Conservation (phyloP, 2,329 filamentous ascomycete species). For the Diaporthe sp. region DNA sequence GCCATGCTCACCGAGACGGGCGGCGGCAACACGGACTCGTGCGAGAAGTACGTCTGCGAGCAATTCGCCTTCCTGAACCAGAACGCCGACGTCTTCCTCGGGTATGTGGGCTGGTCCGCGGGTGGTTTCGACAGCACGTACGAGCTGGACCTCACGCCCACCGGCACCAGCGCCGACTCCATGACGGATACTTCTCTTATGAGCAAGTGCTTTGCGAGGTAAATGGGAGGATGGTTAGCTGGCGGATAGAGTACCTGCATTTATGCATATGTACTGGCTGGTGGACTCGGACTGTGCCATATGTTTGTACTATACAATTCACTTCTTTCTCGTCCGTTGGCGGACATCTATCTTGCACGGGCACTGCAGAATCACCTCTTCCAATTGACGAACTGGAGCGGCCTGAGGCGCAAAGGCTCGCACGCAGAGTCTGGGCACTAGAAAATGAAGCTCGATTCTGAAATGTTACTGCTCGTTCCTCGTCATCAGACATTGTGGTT, state of each 20-base stretch:
- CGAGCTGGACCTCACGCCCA: slow-evolving; percentile 46
- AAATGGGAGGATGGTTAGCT: not conserved
- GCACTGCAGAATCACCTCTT: too few species aligned
- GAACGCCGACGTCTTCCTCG: slow-evolving; percentile 50
- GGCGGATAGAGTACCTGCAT: not conserved
- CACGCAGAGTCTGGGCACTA: too few species aligned
- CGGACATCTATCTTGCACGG: too few species aligned
- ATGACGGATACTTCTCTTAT: slow-evolving; percentile 56
- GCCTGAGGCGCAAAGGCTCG: too few species aligned
- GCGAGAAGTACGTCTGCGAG: slow-evolving; percentile 48
- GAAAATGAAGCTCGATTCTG: too few species aligned
- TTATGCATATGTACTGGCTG: not conserved
- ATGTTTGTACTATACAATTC: not conserved
- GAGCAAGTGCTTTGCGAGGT: slow-evolving; percentile 50
- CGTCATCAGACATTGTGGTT: too few species aligned
- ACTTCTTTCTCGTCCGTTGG: not conserved
- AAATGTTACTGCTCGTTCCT: too few species aligned
- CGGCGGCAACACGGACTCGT: slow-evolving; percentile 51
- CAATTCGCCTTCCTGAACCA: slow-evolving; percentile 48
- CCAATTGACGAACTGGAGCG: too few species aligned
- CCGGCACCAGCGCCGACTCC: slow-evolving; percentile 45
- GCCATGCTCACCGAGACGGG: slow-evolving; percentile 53
- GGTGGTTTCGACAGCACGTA: slow-evolving; percentile 46
- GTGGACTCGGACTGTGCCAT: not conserved
- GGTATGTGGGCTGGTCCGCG: slow-evolving; percentile 47